Evolutionary conservation across 805 yeast genomes (phyloP).

Genomic region (Yarrowia hollandica): DNA sequence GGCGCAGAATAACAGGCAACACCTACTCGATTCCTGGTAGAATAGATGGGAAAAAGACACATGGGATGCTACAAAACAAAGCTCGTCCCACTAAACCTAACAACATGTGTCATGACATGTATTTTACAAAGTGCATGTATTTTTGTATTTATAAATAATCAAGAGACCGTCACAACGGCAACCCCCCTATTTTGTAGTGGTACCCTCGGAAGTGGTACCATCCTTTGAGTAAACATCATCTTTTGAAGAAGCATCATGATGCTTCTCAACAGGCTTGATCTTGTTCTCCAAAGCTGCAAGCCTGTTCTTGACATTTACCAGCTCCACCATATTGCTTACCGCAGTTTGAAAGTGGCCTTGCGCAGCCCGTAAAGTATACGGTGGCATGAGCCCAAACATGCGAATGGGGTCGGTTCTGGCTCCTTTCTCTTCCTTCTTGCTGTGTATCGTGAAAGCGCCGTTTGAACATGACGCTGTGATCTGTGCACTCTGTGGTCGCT

Average conservation of each 20-base stretch:
- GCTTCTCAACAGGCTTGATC: not conserved
- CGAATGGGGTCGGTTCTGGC: constrained; percentile 43
- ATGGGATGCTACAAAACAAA: too few relatives aligned
- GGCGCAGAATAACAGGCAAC: too few relatives aligned
- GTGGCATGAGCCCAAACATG: constrained; percentile 54
- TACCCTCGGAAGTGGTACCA: not conserved
- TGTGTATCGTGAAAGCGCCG: not conserved
- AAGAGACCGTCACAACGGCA: not conserved
- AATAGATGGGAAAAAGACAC: too few relatives aligned
- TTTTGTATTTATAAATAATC: constrained; percentile 6
- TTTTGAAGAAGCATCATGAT: too few relatives aligned
- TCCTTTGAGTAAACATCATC: too few relatives aligned
- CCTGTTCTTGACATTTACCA: constrained; percentile 29
- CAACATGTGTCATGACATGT: not conserved
- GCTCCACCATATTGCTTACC: constrained; percentile 33
- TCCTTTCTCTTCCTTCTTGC: constrained; percentile 6
- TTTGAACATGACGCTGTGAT: not conserved
- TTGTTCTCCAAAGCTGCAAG: not conserved
- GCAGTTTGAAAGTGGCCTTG: constrained; percentile 45
- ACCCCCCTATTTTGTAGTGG: not conserved
- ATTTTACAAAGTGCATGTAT: not conserved
- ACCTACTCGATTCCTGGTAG: too few relatives aligned
- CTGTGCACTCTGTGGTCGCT: constrained; percentile 27
- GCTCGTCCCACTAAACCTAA: not conserved
- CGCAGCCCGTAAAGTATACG: constrained; percentile 45